Evolutionary conservation across 2,329 filamentous ascomycete genomes (phyloP).

Genomic region (Stagonosporopsis vannaccii): DNA sequence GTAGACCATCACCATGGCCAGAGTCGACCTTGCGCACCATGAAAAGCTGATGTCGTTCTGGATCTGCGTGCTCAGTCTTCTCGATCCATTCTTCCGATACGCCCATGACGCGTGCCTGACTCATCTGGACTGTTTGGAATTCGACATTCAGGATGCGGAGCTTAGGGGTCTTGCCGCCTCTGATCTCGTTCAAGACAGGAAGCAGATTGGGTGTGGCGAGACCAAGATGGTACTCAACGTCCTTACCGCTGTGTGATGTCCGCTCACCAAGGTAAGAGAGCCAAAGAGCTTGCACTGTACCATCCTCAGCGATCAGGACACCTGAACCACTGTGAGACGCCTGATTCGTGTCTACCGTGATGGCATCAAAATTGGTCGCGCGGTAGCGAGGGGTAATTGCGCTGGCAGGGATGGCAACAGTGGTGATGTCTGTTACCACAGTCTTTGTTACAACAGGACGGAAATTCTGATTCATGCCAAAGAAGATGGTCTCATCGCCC

Average conservation of each 20-base stretch:
- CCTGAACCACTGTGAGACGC: slow-evolving; percentile 93
- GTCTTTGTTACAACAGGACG: slow-evolving; percentile 93
- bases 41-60: slow-evolving; percentile 93
- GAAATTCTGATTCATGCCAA: slow-evolving; percentile 97
- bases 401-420: slow-evolving; percentile 94
- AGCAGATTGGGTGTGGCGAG: slow-evolving; percentile 87
- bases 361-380: slow-evolving; percentile 94
- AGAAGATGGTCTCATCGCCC: slow-evolving; percentile 92
- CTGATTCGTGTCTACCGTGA: slow-evolving; percentile 93
- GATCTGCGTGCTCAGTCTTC: slow-evolving; percentile 86
- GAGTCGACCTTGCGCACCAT: slow-evolving; percentile 93
- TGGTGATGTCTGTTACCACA: slow-evolving; percentile 94
- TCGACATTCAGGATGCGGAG: slow-evolving; percentile 93
- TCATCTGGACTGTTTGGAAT: slow-evolving; percentile 95
- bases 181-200: slow-evolving; percentile 87
- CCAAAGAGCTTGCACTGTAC: slow-evolving; percentile 94
- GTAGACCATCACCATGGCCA: slow-evolving; percentile 68
- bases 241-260: slow-evolving; percentile 77
- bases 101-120: slow-evolving; percentile 95
- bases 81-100: slow-evolving; percentile 95
- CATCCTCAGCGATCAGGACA: slow-evolving; percentile 87
- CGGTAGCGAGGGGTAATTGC: slow-evolving; percentile 90
- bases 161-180: slow-evolving; percentile 77
- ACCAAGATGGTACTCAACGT: slow-evolving; percentile 96
- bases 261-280: slow-evolving; percentile 95